phyloP scores from a whole-genome alignment of 192 early-diverging fungal genomes.

The Backusella liffmaniae region DNA sequence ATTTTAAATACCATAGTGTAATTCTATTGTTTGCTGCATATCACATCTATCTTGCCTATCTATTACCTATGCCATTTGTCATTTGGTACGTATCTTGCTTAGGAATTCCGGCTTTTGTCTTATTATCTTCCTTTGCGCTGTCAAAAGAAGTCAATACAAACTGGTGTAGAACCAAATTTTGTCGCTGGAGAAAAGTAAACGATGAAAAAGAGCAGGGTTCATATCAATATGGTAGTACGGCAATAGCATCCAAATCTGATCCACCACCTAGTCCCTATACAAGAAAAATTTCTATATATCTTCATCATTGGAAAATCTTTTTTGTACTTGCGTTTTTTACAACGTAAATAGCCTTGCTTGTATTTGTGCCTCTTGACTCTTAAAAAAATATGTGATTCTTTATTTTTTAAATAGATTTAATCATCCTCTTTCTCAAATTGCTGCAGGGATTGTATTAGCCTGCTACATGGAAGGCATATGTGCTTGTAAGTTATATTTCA shows the following conservation, averaged over 20 bases:
- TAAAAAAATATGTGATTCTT: neutral
- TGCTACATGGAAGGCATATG: slow-evolving; percentile 71
- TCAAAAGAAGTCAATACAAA: slow-evolving; percentile 46
- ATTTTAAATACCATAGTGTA: slow-evolving; percentile 17
- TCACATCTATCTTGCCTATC: slow-evolving; percentile 48
- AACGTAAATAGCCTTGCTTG: slow-evolving; percentile 8
- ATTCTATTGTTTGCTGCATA: slow-evolving; percentile 63
- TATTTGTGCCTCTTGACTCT: neutral
- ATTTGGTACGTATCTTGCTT: slow-evolving; percentile 47
- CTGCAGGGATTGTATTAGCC: slow-evolving; percentile 67
- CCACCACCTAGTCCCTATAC: slow-evolving; percentile 2
- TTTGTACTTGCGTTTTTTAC: slow-evolving; percentile 81
- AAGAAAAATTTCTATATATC: slow-evolving; percentile 48
- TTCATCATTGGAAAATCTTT: slow-evolving; percentile 87
- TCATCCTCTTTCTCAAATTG: slow-evolving; percentile 63
- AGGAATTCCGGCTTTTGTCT: slow-evolving; percentile 41
- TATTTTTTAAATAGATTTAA: slow-evolving; percentile 50
- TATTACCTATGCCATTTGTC: slow-evolving; percentile 37
- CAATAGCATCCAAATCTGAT: neutral
- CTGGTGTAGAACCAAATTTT: slow-evolving; percentile 16
- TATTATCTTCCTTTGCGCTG: slow-evolving; percentile 31
- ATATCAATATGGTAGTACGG: neutral
- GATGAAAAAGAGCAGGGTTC: neutral
- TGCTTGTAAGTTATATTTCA: slow-evolving; percentile 27
- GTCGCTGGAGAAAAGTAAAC: neutral